These are phyloP conservation scores for Bruguiera gymnorhiza DNA, from an alignment of 345 rosid species.

Conservation along the genomic window DNA sequence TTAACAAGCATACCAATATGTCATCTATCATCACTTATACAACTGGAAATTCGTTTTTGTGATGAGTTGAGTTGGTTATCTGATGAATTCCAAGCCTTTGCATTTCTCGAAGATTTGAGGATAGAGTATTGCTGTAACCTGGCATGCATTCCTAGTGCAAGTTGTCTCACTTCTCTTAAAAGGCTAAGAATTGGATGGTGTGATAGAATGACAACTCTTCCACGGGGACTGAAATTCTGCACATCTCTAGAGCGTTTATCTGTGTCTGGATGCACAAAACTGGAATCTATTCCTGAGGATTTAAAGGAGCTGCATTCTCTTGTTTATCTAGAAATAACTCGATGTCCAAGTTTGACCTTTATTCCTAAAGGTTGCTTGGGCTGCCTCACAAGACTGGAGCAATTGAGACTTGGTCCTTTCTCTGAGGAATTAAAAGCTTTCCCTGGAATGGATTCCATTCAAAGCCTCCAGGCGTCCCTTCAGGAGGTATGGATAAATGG, in stretches of 20 bases:
- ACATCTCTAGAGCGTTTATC: not conserved
- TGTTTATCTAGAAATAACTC: not conserved
- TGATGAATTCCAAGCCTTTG: not conserved
- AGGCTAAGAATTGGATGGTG: not conserved
- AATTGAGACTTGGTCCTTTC: not conserved
- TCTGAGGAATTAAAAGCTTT: not conserved
- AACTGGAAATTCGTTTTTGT: not conserved
- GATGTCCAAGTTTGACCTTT: not conserved
- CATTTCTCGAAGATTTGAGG: slow-evolving; percentile 1
- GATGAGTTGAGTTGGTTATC: not conserved
- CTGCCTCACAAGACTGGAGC: not conserved
- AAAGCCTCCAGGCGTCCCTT: not conserved
- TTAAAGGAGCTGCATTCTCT: slow-evolving; percentile 4
- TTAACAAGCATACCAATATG: slow-evolving; percentile 5
- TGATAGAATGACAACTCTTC: slow-evolving; percentile 3
- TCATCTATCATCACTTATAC: not conserved
- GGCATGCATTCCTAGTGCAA: no score
- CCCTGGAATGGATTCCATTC: slow-evolving; percentile 1
- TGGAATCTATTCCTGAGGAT: slow-evolving; percentile 1
- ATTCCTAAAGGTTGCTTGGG: not conserved
- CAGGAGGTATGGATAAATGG: not conserved
- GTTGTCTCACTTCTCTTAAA: no score
- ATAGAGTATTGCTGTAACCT: no score
- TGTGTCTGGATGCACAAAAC: not conserved
- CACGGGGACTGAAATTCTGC: slow-evolving; percentile 1